phyloP scores from a whole-genome alignment of 164 flowering plant species.

The Platanus orientalis region DNA sequence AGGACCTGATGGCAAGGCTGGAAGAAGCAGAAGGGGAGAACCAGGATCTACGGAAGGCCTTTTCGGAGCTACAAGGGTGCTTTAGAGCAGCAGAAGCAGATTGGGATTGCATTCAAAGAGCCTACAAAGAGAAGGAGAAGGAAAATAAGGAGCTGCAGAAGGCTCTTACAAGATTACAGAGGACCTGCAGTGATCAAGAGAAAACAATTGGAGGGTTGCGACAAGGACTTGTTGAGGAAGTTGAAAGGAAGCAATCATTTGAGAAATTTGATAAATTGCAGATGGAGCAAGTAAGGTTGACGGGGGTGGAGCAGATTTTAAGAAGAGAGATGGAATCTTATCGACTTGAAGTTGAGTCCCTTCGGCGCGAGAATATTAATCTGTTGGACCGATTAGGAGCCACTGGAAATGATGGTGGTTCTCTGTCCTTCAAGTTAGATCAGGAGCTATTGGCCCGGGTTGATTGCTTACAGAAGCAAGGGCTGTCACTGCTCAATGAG shows the following conservation, averaged over 20 bases:
- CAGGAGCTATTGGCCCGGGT: conserved; percentile 54
- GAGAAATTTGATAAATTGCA: conserved; percentile 52
- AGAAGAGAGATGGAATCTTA: conserved; percentile 77
- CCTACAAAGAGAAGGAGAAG: conserved; percentile 58
- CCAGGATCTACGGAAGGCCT: conserved; percentile 31
- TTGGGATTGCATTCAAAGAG: conserved; percentile 45
- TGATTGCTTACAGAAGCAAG: conserved; percentile 59
- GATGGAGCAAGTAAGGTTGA: conserved; percentile 71
- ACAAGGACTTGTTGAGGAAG: conserved; percentile 46
- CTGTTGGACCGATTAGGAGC: conserved; percentile 55
- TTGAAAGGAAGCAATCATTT: conserved; percentile 30
- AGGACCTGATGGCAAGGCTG: conserved; percentile 37
- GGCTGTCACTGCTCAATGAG: conserved; percentile 51
- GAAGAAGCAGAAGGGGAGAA: conserved; percentile 45
- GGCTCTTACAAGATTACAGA: conserved; percentile 52
- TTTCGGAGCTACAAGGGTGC: conserved; percentile 47
- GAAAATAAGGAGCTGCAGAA: conserved; percentile 78
- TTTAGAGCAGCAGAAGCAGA: conserved; percentile 45
- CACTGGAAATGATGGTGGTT: conserved; percentile 40
- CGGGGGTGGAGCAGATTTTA: conserved; percentile 68
- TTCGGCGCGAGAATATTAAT: conserved; percentile 71
- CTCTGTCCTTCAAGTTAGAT: conserved; percentile 54
- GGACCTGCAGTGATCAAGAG: conserved; percentile 83
- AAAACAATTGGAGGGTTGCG: conserved; percentile 71
- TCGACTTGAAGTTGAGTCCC: conserved; percentile 64